These are phyloP conservation scores for Colletotrichum musicola DNA, from an alignment of 2,329 filamentous ascomycete genomes.

Conservation along the genomic window DNA sequence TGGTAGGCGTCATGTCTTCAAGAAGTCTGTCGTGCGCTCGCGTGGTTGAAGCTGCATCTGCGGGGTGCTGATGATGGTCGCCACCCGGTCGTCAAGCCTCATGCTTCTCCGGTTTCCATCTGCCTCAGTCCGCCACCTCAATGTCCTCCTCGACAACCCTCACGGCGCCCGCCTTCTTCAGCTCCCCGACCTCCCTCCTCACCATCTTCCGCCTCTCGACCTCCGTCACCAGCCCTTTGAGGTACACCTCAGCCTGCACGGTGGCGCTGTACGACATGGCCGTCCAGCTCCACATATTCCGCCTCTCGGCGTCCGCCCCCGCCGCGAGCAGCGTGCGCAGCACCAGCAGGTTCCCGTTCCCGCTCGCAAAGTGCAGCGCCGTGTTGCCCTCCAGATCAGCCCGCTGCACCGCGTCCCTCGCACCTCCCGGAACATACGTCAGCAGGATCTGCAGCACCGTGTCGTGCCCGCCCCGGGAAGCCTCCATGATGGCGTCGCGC, in stretches of 20 bases:
- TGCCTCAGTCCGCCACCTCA: conserved; percentile 47
- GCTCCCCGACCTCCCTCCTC: conserved; percentile 52
- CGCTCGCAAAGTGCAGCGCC: conserved; percentile 86
- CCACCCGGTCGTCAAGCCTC: neutral
- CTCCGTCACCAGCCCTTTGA: conserved; percentile 81
- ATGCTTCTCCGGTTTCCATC: neutral
- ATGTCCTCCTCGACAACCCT: conserved; percentile 56
- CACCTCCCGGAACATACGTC: conserved; percentile 69
- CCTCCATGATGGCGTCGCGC: conserved; percentile 79
- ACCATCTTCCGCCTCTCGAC: conserved; percentile 70
- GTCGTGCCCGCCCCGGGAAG: conserved; percentile 70
- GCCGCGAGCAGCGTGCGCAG: conserved; percentile 82
- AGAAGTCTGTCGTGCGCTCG: too few species aligned
- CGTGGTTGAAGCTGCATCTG: too few species aligned
- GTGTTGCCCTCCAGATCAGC: conserved; percentile 84
- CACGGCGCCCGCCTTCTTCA: conserved; percentile 55
- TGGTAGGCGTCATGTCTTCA: too few species aligned
- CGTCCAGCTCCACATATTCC: conserved; percentile 84
- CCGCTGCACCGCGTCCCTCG: conserved; percentile 64
- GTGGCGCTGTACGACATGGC: conserved; percentile 87
- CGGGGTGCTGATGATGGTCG: too few species aligned
- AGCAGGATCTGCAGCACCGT: conserved; percentile 74
- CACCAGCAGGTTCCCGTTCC: conserved; percentile 83
- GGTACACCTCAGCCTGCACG: conserved; percentile 86
- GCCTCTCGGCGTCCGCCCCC: conserved; percentile 79